phyloP scores from a whole-genome alignment of 31 red algal genomes.

The Bonnemaisonia californica region DNA sequence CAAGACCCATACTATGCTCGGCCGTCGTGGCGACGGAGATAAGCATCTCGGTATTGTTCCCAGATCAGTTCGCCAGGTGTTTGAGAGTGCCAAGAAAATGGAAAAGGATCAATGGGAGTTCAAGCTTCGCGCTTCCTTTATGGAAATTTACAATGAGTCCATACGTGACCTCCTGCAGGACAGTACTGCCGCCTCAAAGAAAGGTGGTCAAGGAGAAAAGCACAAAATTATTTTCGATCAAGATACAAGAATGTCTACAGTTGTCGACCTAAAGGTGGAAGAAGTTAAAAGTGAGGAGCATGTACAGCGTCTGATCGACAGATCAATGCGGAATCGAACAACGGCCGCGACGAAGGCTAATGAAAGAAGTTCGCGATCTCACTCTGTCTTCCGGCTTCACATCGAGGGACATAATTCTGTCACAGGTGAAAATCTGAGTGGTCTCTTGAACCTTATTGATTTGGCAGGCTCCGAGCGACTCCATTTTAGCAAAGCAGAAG shows the following conservation, averaged over 20 bases:
- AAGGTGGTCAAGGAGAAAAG: constrained; percentile 24
- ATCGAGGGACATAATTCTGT: constrained; percentile 69
- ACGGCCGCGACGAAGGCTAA: constrained; percentile 87
- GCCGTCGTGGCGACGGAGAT: constrained; percentile 29
- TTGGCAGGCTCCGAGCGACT: constrained; percentile 96
- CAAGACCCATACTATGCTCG: constrained; percentile 98
- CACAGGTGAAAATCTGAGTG: constrained; percentile 54
- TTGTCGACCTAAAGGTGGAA: constrained; percentile 70
- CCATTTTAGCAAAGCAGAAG: constrained; percentile 69
- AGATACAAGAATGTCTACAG: constrained; percentile 58
- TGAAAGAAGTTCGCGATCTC: constrained; percentile 86
- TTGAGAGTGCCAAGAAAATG: constrained; percentile 72
- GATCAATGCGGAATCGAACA: constrained; percentile 72
- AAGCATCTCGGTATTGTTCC: constrained; percentile 84
- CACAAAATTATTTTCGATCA: constrained; percentile 67
- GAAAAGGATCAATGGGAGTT: constrained; percentile 78
- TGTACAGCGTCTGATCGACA: constrained; percentile 68
- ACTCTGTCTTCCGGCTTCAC: constrained; percentile 88
- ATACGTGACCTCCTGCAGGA: constrained; percentile 84
- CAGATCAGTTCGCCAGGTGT: constrained; percentile 85
- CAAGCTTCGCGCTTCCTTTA: constrained; percentile 76
- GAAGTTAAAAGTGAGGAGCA: constrained; percentile 59
- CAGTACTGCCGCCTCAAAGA: neutral
- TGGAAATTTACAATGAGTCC: constrained; percentile 99
- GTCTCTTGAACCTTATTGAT: constrained; percentile 93